A percentile compares a stretch with the other conserved stretches of the same genome.
phyloP scores from a whole-genome alignment of 305 asterid genomes.

The Solanum hybrid region DNA sequence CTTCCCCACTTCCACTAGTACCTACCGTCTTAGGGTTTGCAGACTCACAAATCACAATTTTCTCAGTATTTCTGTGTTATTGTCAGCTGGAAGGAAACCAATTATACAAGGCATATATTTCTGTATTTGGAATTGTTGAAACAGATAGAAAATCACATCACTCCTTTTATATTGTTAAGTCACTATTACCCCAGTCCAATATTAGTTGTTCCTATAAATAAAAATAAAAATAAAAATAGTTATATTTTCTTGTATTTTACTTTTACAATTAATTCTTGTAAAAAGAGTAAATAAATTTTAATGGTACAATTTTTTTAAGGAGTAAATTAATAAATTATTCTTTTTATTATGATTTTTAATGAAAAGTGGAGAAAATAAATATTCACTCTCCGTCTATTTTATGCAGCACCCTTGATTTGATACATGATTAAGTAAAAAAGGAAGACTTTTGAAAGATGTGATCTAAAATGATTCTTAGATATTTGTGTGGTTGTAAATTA shows the following conservation, averaged over 20 bases:
- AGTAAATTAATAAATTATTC: neutral
- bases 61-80: neutral
- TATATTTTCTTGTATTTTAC: neutral
- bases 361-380: neutral
- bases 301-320: neutral
- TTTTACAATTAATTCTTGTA: neutral
- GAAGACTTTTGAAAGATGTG: too few species aligned
- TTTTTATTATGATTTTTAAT: neutral
- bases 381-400: neutral
- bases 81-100: slow-evolving; percentile 5
- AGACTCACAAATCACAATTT: neutral
- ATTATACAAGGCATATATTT: neutral
- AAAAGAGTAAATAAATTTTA: neutral
- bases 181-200: neutral
- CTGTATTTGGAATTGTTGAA: neutral
- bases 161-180: neutral
- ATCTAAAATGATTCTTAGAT: too few species aligned
- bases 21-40: neutral
- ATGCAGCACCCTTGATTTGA: neutral
- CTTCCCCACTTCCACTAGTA: neutral
- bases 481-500: too few species aligned
- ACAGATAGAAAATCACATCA: neutral
- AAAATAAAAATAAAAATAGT: neutral
- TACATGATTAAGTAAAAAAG: neutral
- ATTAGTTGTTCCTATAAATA: neutral